Conservation (phyloP, 2,329 filamentous ascomycete species). For the Xylaria polymorpha region DNA sequence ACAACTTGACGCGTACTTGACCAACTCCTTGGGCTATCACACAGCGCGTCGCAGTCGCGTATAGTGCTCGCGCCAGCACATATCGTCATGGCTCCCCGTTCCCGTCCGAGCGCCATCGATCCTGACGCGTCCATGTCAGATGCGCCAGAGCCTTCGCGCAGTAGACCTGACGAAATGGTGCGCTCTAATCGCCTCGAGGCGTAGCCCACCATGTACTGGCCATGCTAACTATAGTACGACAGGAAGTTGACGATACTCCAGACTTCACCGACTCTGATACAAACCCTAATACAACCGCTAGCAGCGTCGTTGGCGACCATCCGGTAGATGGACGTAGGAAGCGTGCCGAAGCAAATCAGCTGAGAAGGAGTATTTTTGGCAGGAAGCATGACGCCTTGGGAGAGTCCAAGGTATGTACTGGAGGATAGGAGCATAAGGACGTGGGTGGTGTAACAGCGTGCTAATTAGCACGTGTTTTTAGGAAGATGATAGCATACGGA, state of each 20-base stretch:
- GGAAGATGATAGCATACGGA: slow-evolving; percentile 94
- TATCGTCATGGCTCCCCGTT: slow-evolving; percentile 64
- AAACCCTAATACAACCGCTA: slow-evolving; percentile 77
- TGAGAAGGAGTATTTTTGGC: slow-evolving; percentile 91
- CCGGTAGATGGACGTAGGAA: slow-evolving; percentile 82
- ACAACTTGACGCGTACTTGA: slow-evolving; percentile 19
- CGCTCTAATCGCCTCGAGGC: slow-evolving; percentile 35
- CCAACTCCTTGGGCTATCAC: slow-evolving; percentile 14
- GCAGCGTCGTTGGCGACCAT: slow-evolving; percentile 87
- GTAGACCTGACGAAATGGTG: slow-evolving; percentile 62
- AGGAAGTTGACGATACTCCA: slow-evolving; percentile 74
- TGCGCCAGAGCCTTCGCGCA: slow-evolving; percentile 60
- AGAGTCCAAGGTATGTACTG: slow-evolving; percentile 81
- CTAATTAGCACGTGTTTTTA: slow-evolving; percentile 37
- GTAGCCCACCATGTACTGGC: not conserved
- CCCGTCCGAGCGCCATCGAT: slow-evolving; percentile 64
- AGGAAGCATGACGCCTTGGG: slow-evolving; percentile 94
- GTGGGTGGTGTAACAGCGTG: slow-evolving; percentile 51
- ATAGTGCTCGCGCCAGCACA: slow-evolving; percentile 56
- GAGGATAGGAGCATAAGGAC: not conserved
- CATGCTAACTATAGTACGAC: slow-evolving; percentile 29
- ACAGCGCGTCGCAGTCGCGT: slow-evolving; percentile 67
- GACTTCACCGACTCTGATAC: slow-evolving; percentile 75
- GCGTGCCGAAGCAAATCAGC: slow-evolving; percentile 86
- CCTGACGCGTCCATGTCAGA: slow-evolving; percentile 73